Conservation (phyloP, 2,329 filamentous ascomycete genomes). For the Penicillium sp. region DNA sequence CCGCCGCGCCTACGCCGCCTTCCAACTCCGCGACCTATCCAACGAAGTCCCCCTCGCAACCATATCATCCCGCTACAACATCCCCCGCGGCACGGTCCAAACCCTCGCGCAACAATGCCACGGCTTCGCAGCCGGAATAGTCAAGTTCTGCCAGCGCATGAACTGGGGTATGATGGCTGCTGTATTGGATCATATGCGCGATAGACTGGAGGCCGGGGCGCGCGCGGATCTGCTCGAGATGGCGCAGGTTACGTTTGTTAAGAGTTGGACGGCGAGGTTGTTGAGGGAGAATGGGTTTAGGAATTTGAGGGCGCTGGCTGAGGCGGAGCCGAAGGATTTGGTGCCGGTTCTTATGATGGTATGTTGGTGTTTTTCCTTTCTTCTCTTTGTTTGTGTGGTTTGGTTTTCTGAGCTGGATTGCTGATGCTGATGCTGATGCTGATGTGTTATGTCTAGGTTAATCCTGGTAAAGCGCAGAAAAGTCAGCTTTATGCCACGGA, state of each 20-base stretch:
- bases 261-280: constrained; percentile 68
- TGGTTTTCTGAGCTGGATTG: not conserved
- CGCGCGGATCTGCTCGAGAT: constrained; percentile 66
- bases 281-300: constrained; percentile 75
- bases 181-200: constrained; percentile 70
- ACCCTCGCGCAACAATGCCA: constrained; percentile 70
- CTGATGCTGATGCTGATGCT: constrained; percentile 6
- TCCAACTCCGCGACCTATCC: constrained; percentile 74
- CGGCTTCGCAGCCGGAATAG: constrained; percentile 73
- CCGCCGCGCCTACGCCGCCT: constrained; percentile 67
- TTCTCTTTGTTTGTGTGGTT: not conserved
- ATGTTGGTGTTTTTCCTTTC: constrained; percentile 18
- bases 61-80: constrained; percentile 67
- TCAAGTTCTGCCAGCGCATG: constrained; percentile 76
- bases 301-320: constrained; percentile 63
- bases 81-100: constrained; percentile 67
- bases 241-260: constrained; percentile 69
- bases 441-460: constrained; percentile 49
- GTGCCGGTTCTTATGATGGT: constrained; percentile 70
- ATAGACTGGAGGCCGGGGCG: constrained; percentile 68
- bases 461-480: constrained; percentile 57
- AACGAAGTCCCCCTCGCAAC: constrained; percentile 69
- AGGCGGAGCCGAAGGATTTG: constrained; percentile 64
- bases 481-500: constrained; percentile 55
- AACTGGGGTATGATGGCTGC: constrained; percentile 69